Evolutionary conservation across 768 basidiomycete species (phyloP).

Genomic region (Sutorius australiensis): DNA sequence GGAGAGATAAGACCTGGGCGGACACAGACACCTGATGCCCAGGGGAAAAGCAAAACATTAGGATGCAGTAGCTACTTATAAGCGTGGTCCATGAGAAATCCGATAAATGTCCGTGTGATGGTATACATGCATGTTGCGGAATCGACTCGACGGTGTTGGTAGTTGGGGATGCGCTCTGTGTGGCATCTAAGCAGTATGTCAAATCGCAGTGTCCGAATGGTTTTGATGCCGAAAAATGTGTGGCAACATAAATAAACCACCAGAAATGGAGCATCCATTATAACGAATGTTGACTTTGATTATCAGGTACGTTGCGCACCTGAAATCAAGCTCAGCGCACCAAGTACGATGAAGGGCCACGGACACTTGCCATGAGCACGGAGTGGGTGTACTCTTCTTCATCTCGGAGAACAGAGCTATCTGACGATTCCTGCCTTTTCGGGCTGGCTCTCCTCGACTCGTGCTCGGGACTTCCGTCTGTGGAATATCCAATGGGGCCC

Average conservation of each 20-base stretch:
- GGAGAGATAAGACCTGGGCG: slow-evolving; percentile 10
- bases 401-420: slow-evolving; percentile 36
- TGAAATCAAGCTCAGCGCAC: slow-evolving; percentile 24
- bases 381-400: slow-evolving; percentile 55
- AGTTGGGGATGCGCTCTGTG: slow-evolving; percentile 4
- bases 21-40: slow-evolving; percentile 8
- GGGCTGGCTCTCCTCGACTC: slow-evolving; percentile 23
- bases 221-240: slow-evolving; percentile 5
- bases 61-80: slow-evolving; percentile 1
- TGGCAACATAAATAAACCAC: slow-evolving; percentile 8
- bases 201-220: neutral
- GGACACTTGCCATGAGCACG: slow-evolving; percentile 48
- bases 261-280: slow-evolving; percentile 7
- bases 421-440: slow-evolving; percentile 19
- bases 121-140: slow-evolving; percentile 17
- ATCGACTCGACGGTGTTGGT: slow-evolving; percentile 10
- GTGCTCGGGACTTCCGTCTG: slow-evolving; percentile 26
- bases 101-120: slow-evolving; percentile 17
- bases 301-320: slow-evolving; percentile 57
- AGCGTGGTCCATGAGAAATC: slow-evolving; percentile 14
- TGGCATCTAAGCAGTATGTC: slow-evolving; percentile 19
- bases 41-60: neutral
- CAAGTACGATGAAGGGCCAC: neutral
- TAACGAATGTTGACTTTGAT: slow-evolving; percentile 32
- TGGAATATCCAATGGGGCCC: slow-evolving; percentile 6